These are phyloP conservation scores for Diddensiella caesifluorescens DNA, from an alignment of 805 yeast genomes.

Conservation along the genomic window DNA sequence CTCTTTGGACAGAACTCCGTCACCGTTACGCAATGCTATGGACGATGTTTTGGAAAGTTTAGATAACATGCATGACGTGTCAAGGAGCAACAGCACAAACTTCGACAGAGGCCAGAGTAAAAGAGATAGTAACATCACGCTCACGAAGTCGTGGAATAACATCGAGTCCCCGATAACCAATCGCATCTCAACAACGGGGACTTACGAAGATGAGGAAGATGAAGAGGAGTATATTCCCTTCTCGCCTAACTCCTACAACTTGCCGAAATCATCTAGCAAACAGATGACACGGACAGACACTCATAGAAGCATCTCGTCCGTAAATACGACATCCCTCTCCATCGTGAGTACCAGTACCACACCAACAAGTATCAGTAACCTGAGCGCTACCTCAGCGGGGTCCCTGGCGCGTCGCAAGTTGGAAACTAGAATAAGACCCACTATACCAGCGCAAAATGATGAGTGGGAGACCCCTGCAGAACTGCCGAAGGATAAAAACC, in stretches of 20 bases:
- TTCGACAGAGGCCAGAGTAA: background rate
- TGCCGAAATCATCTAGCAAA: conserved; percentile 1
- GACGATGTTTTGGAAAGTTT: conserved; percentile 30
- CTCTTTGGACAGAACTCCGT: conserved; percentile 25
- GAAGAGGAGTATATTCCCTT: conserved; percentile 15
- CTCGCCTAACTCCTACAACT: conserved; percentile 18
- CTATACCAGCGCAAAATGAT: too few species aligned
- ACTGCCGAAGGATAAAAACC: conserved; percentile 17
- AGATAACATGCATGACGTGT: conserved; percentile 24
- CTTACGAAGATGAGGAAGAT: conserved; percentile 12
- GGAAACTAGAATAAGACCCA: too few species aligned
- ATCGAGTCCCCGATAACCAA: background rate
- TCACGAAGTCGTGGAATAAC: conserved; percentile 5
- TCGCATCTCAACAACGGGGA: background rate
- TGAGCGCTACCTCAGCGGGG: conserved; percentile 88
- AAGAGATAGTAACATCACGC: conserved; percentile 6
- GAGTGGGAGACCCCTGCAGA: conserved; percentile 20
- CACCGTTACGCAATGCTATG: conserved; percentile 33
- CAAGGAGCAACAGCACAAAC: conserved; percentile 14
- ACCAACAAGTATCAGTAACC: conserved; percentile 48
- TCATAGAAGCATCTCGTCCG: conserved; percentile 15
- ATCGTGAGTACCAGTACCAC: conserved; percentile 19
- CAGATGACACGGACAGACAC: conserved; percentile 18
- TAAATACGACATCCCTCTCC: conserved; percentile 17
- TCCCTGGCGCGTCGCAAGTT: conserved; percentile 70